phyloP scores from a whole-genome alignment of 2,329 filamentous ascomycete species.

The Beauveria sp. region DNA sequence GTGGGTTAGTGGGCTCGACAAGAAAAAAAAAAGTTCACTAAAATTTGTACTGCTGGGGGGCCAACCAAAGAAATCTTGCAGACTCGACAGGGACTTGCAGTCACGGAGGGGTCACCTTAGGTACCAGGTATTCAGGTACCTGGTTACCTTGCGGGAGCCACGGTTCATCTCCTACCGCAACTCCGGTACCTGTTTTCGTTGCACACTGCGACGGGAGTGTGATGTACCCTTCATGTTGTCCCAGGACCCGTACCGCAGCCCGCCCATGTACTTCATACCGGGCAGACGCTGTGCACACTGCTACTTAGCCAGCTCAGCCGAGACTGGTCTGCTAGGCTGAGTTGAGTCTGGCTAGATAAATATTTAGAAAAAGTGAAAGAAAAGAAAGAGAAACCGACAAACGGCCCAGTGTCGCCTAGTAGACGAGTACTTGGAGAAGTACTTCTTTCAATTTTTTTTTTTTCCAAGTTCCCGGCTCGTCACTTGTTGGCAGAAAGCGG shows the following conservation, averaged over 20 bases:
- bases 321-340: background rate
- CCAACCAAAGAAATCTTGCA: background rate
- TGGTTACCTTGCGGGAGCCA: background rate
- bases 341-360: too few species aligned
- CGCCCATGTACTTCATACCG: background rate
- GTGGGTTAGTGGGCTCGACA: background rate
- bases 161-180: background rate
- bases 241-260: background rate
- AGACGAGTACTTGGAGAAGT: background rate
- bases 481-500: background rate
- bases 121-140: background rate
- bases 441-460: too few species aligned
- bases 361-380: background rate
- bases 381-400: background rate
- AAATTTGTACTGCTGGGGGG: background rate
- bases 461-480: background rate
- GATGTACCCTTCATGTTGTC: background rate
- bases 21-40: background rate
- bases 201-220: background rate
- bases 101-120: background rate
- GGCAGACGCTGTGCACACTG: too few species aligned
- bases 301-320: background rate
- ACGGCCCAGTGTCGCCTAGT: conserved; percentile 1
- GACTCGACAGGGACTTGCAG: background rate
- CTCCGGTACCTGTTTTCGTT: background rate